Evolutionary conservation across 495 filamentous ascomycete genomes (phyloP).

Genomic region (Pyronema domesticum): DNA sequence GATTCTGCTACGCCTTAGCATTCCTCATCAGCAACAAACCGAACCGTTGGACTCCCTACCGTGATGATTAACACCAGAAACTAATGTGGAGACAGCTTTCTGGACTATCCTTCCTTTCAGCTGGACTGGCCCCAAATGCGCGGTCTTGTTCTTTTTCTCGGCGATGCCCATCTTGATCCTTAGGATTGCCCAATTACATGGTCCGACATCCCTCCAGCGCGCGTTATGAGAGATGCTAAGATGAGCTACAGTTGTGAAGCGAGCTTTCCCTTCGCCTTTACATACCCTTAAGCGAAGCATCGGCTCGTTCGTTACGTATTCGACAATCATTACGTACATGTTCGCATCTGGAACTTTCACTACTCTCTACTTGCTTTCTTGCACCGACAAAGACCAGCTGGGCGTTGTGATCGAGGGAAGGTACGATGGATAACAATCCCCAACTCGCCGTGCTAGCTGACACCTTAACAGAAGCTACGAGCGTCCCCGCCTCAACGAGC

Average conservation of each 20-base stretch:
- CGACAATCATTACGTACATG: constrained; percentile 54
- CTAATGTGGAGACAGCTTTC: constrained; percentile 36
- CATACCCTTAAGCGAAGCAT: constrained; percentile 40
- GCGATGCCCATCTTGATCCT: constrained; percentile 54
- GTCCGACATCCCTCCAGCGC: constrained; percentile 22
- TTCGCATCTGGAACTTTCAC: constrained; percentile 68
- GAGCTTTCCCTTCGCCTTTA: constrained; percentile 50
- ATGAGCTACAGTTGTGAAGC: constrained; percentile 33
- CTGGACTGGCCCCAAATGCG: constrained; percentile 51
- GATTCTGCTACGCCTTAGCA: constrained; percentile 57
- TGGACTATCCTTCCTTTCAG: constrained; percentile 81
- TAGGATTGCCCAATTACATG: constrained; percentile 70
- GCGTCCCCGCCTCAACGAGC: constrained; percentile 68
- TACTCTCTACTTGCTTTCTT: constrained; percentile 65
- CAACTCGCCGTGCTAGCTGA: neutral
- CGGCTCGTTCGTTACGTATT: constrained; percentile 39
- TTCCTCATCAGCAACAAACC: constrained; percentile 42
- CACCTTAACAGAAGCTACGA: constrained; percentile 35
- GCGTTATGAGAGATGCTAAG: neutral
- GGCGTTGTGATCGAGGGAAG: constrained; percentile 50
- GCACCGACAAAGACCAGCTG: constrained; percentile 43
- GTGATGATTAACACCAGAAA: neutral
- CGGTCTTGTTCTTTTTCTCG: constrained; percentile 52
- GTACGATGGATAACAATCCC: constrained; percentile 27
- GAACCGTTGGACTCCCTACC: constrained; percentile 8